Evolutionary conservation across 1,284 basidiomycete genomes (phyloP).

Genomic region (Papiliotrema flavescens): DNA sequence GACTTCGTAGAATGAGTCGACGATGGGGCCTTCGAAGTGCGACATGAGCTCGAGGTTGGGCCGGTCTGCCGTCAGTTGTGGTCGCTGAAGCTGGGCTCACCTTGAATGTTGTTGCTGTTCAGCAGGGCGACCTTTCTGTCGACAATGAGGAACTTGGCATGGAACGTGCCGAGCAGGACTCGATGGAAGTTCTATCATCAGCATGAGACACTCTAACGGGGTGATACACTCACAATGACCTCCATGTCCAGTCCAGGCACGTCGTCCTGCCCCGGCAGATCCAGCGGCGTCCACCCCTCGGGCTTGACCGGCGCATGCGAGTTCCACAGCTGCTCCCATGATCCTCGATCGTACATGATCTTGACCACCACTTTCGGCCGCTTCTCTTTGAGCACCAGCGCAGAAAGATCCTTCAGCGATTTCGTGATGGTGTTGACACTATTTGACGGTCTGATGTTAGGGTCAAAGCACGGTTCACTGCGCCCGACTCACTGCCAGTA

Average conservation of each 20-base stretch:
- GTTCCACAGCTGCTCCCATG: conserved; percentile 55
- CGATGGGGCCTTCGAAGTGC: conserved; percentile 65
- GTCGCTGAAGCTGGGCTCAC: conserved; percentile 7
- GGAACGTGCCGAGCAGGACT: conserved; percentile 68
- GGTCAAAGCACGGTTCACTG: not conserved
- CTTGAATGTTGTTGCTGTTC: conserved; percentile 72
- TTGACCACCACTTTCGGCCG: conserved; percentile 57
- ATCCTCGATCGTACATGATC: conserved; percentile 67
- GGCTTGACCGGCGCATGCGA: conserved; percentile 58
- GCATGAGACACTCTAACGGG: not conserved
- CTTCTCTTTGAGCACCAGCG: conserved; percentile 51
- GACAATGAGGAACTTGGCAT: conserved; percentile 71
- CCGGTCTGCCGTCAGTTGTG: conserved; percentile 48
- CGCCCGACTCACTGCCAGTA: conserved; percentile 52
- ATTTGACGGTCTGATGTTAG: conserved; percentile 50
- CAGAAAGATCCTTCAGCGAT: conserved; percentile 58
- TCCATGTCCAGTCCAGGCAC: conserved; percentile 63
- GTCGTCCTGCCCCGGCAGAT: conserved; percentile 58
- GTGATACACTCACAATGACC: conserved; percentile 51
- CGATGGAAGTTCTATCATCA: conserved; percentile 49
- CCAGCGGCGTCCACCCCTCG: conserved; percentile 56
- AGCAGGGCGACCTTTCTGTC: conserved; percentile 68
- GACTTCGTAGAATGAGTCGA: conserved; percentile 69
- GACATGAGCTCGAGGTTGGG: conserved; percentile 66
- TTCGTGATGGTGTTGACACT: conserved; percentile 56